A percentile compares a stretch with the other conserved stretches of the same genome.
Conservation (phyloP, 768 basidiomycete genomes). For the Russula abietina region DNA sequence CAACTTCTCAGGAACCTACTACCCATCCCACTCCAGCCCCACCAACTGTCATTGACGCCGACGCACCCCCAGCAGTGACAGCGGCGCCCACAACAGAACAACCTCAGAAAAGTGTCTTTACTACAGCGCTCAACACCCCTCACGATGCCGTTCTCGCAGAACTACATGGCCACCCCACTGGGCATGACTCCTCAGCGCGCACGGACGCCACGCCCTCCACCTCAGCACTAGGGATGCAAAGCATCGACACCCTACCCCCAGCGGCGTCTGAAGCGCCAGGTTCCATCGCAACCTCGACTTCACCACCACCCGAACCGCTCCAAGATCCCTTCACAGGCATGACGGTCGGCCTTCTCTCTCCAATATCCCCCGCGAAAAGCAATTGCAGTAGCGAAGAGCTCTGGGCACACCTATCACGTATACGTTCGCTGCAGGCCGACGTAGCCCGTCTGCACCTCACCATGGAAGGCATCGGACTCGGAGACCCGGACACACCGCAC, state of each 20-base stretch:
- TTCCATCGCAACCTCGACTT: constrained; percentile 25
- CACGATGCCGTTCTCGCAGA: constrained; percentile 60
- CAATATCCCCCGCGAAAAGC: constrained; percentile 20
- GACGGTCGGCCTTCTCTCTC: constrained; percentile 36
- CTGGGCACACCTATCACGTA: constrained; percentile 62
- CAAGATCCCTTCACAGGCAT: constrained; percentile 47
- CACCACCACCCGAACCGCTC: constrained; percentile 29
- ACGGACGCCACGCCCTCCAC: constrained; percentile 17
- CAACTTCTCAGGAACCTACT: not conserved
- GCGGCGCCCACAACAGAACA: constrained; percentile 23
- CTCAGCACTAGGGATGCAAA: not conserved
- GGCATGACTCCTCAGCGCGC: constrained; percentile 19
- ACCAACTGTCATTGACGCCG: not conserved
- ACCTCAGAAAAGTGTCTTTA: constrained; percentile 26
- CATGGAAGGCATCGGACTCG: constrained; percentile 60
- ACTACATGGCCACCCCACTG: constrained; percentile 35
- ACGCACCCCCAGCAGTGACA: not conserved
- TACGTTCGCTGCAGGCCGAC: constrained; percentile 67
- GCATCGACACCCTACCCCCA: constrained; percentile 21
- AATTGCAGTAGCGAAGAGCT: constrained; percentile 38
- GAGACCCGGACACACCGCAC: not conserved
- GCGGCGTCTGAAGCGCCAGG: constrained; percentile 20
- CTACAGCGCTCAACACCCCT: constrained; percentile 41
- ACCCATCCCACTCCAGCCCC: not conserved
- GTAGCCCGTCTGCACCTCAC: constrained; percentile 67